Evolutionary conservation across 2,329 filamentous ascomycete species (phyloP), one percentile per base, ranked within the genome.

Genomic region (Cytospora piceae): DNA sequence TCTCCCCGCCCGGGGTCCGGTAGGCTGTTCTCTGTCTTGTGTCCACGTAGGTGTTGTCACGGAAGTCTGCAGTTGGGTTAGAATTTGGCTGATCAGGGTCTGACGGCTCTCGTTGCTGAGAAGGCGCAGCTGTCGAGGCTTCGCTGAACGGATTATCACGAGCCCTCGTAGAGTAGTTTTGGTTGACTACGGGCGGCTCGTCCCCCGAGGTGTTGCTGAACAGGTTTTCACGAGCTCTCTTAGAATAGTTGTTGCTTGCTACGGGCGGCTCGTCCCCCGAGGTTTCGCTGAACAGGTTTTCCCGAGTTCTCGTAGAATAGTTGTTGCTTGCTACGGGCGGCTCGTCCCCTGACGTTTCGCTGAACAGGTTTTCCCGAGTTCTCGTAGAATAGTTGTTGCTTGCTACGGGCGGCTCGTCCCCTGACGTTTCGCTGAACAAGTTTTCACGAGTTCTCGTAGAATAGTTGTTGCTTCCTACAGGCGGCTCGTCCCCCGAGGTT

Each of bases 1-100:
- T 88, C 73, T 89, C 87, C 39, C 86, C 85, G 15, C 83, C 80
- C 37, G 83, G 80, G 1, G 79, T 81, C 52, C 81, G 79, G 71
- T 88, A 89, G 0, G 86, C 85, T 7, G 83, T 85, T 69, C 84
- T 85, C 63, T 85, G 79, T n/a, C 85, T 80, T n/a, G 75, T 73
- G 66, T 87, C 83, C 52, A 77, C 64, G 53, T 77, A 77, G 0
- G 74, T 74, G 5, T 63, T 82, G 79, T 70, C 79, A 78, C 65
- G 85, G 84, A 62, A 39, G 2, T 63, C 54, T 20, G 5, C 66
- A 82, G 79, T 70, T 78, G 78, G 65, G 85, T 84, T 58, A 46
- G 11, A 9, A n/a, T 22, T 9, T 46, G 42, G 6, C 8, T 82
- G 82, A 67, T 87, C 82, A 27, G 71, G 61, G 27, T 42, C n/a